Evolutionary conservation across 108 stramenopile genomes (phyloP), one percentile per base, ranked within the genome.

Genomic region (Cyclotella cryptica): DNA sequence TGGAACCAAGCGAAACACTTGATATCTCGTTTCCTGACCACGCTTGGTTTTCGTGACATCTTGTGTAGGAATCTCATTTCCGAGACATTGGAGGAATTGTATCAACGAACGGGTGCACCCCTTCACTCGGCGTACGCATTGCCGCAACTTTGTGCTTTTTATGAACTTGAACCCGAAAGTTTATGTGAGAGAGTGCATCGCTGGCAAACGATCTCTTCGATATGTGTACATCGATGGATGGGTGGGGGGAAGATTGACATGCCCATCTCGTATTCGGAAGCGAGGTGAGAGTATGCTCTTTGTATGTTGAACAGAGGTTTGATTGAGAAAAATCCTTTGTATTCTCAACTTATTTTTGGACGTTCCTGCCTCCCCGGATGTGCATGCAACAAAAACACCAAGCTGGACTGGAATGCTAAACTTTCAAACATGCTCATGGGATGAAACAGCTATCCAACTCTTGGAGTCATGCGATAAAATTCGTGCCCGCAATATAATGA

Each of bases 381-480:
- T n/a, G n/a, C n/a, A 22, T 24, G 8, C 14, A 35, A 45, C 22
- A 28, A 41, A 15, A 10, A 47, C 45, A 26, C n/a, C 10, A 66
- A 66, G 87, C 66, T 96, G 94, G 94, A 93, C 92, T 9, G 94
- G 94, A 30, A 69, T 96, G 66, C 46, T 96, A 39, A 85, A 96
- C 64, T 85, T 92, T 79, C 74, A 77, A 21, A 79, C 79, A 14
- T 91, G 92, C 66, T 45, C 62, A 8, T 93, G 89, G 83, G 86
- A 92, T 40, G 71, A 76, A 41, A 64, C 69, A 27, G 77, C 74
- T 10, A 19, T 92, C 17, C 40, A 52, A 10, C 54, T 91, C 28
- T 68, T 92, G 30, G 52, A 74, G 17, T 64, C 61, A 5, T 19
- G 22, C 35, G 29, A 10, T 0, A 53, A 39, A 0, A 18, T 10